phyloP scores from a whole-genome alignment of 2,329 filamentous ascomycete species.

The Phoma sp. region DNA sequence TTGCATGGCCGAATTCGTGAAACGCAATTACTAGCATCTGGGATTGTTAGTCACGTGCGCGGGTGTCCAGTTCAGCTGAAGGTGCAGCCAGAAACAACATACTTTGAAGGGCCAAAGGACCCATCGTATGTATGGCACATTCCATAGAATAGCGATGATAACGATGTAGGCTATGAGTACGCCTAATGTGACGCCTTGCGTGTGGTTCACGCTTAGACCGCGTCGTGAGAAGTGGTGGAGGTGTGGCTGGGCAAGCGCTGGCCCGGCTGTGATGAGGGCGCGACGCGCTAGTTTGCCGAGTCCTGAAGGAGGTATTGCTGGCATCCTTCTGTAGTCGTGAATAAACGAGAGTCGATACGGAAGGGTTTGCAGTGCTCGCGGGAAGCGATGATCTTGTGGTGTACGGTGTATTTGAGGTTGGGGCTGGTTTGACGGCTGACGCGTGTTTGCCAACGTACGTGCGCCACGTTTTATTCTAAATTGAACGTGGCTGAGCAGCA shows the following conservation, averaged over 20 bases:
- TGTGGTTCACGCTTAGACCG: conserved; percentile 68
- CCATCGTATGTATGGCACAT: conserved; percentile 77
- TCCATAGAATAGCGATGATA: conserved; percentile 79
- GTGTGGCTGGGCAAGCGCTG: conserved; percentile 38
- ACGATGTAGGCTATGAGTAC: conserved; percentile 76
- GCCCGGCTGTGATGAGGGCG: conserved; percentile 36
- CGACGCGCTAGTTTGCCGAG: conserved; percentile 37
- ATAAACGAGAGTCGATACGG: neutral
- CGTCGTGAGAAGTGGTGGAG: conserved; percentile 59
- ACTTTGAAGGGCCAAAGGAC: conserved; percentile 84
- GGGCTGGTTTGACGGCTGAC: conserved; percentile 17
- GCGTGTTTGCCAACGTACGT: conserved; percentile 18
- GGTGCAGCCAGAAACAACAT: conserved; percentile 17
- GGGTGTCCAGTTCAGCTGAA: neutral
- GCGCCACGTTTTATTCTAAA: conserved; percentile 31
- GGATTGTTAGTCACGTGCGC: neutral
- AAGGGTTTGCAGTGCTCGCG: neutral
- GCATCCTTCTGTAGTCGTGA: conserved; percentile 26
- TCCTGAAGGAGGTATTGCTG: conserved; percentile 24
- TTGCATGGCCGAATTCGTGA: conserved; percentile 79
- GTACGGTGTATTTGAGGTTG: conserved; percentile 8
- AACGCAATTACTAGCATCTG: conserved; percentile 85
- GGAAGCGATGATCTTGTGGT: neutral
- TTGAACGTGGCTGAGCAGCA: conserved; percentile 17
- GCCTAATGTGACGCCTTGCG: conserved; percentile 74